Conservation (phyloP, 345 rosid genomes). For the Dipteronia sinensis region DNA sequence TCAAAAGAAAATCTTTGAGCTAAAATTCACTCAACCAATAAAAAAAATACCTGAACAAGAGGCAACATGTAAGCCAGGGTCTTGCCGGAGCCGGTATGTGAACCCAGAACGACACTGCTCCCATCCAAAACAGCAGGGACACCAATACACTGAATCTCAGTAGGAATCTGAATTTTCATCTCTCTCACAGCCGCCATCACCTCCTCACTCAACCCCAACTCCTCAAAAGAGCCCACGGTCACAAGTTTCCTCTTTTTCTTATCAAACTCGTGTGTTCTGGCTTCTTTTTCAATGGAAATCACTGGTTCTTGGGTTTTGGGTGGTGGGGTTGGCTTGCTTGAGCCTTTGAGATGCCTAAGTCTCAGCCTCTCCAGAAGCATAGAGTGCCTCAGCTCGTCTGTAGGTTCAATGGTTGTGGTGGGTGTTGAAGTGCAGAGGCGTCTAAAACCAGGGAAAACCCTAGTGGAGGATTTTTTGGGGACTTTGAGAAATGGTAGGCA, state of each 20-base stretch:
- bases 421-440: conserved; percentile 51
- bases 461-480: conserved; percentile 37
- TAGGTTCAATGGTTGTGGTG: conserved; percentile 35
- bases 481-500: conserved; percentile 42
- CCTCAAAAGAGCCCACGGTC: conserved; percentile 63
- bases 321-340: conserved; percentile 38
- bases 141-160: conserved; percentile 93
- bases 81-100: conserved; percentile 97
- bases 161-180: conserved; percentile 76
- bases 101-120: conserved; percentile 83
- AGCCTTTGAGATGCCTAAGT: conserved; percentile 62
- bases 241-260: conserved; percentile 46
- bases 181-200: conserved; percentile 82
- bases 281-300: conserved; percentile 27
- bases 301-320: conserved; percentile 30
- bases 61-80: conserved; percentile 89
- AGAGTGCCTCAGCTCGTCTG: conserved; percentile 61
- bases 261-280: conserved; percentile 15
- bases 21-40: neutral
- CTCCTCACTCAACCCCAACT: conserved; percentile 78
- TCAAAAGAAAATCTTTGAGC: neutral
- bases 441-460: conserved; percentile 51
- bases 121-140: conserved; percentile 83
- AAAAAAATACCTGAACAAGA: conserved; percentile 71
- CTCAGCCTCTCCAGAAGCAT: conserved; percentile 84